Conservation (phyloP, 352 stramenopile genomes). For the Aphanomyces cochlioides region DNA sequence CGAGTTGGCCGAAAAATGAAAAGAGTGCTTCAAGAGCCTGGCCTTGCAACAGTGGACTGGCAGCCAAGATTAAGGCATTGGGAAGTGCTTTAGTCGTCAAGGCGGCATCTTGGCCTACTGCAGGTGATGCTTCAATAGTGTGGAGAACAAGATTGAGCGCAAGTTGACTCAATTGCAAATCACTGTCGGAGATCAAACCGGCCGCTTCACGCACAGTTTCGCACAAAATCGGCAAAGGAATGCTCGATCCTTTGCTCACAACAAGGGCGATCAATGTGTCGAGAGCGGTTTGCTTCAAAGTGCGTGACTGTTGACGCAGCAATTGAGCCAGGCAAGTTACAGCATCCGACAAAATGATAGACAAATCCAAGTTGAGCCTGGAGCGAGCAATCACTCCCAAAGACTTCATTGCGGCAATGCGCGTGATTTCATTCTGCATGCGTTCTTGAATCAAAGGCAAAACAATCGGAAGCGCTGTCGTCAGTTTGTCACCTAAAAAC, state of each 20-base stretch:
- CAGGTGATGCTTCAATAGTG: slow-evolving; percentile 60
- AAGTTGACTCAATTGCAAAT: slow-evolving; percentile 95
- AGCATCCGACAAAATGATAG: slow-evolving; percentile 85
- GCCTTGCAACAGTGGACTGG: slow-evolving; percentile 91
- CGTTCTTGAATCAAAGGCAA: slow-evolving; percentile 93
- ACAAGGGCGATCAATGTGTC: slow-evolving; percentile 91
- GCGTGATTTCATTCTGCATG: slow-evolving; percentile 97
- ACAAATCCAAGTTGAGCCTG: slow-evolving; percentile 86
- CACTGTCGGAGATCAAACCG: slow-evolving; percentile 90
- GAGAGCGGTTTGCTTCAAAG: slow-evolving; percentile 92
- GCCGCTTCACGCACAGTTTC: slow-evolving; percentile 89
- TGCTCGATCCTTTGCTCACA: slow-evolving; percentile 60
- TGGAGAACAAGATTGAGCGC: slow-evolving; percentile 85
- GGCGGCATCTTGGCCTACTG: slow-evolving; percentile 52
- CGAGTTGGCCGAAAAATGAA: slow-evolving; percentile 65
- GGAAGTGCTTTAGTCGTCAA: slow-evolving; percentile 66
- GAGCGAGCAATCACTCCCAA: slow-evolving; percentile 87
- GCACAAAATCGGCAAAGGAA: slow-evolving; percentile 78
- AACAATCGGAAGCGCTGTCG: slow-evolving; percentile 68
- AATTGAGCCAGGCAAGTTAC: slow-evolving; percentile 87
- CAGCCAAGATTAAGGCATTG: slow-evolving; percentile 83
- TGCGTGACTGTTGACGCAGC: slow-evolving; percentile 93
- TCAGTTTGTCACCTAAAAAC: slow-evolving; percentile 69
- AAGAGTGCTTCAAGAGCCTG: slow-evolving; percentile 62
- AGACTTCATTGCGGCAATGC: slow-evolving; percentile 95